These are phyloP conservation scores for sunflower (Helianthus annuus) DNA, from an alignment of 129 eudicot genomes.

Conservation along the genomic window HanXRQr2.0-SUNRISE NC_035435.2:174065716-174066215, in stretches of 20 bases:
- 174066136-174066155: too few relatives aligned
- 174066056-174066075: too few relatives aligned
- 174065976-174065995: slow-evolving; percentile 50
- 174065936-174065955: slow-evolving; percentile 46
- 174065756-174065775: slow-evolving; percentile 4
- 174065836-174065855: background rate
- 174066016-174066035: too few relatives aligned
- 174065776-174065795: background rate
- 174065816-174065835: background rate
- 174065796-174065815: background rate
- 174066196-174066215: too few relatives aligned
- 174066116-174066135: too few relatives aligned
- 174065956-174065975: slow-evolving; percentile 48
- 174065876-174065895: background rate
- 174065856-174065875: slow-evolving; percentile 7
- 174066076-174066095: too few relatives aligned
- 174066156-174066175: too few relatives aligned
- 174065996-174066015: too few relatives aligned
- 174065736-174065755: slow-evolving; percentile 4
- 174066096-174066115: too few relatives aligned
- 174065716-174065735: background rate
- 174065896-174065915: slow-evolving; percentile 17
- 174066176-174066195: too few relatives aligned
- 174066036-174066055: too few relatives aligned
- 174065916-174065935: slow-evolving; percentile 46